Base-by-base conservation (phyloP, 192 early-diverging fungal genomes). In the Phlyctochytrium bullatum region DNA sequence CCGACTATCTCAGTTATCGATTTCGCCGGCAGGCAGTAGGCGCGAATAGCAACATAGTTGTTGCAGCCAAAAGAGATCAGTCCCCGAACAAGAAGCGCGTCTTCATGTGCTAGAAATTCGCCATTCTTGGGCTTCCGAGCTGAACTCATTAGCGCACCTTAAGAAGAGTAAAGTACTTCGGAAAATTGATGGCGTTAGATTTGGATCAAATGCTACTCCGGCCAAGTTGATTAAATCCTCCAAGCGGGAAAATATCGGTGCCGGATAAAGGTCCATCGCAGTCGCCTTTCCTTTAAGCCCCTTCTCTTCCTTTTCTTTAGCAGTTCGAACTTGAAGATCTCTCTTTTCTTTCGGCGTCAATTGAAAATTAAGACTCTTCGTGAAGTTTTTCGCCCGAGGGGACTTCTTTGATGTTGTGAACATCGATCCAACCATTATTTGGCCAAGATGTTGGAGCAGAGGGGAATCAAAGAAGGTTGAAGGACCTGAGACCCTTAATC, bases 51-150 rank as follows among this genome's bases (percentile, higher is more conserved):
- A 1, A 28, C 23, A 17, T 62, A 0, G 34, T 60, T 51, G 34
- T 51, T 62, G 47, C 27, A 34, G 2, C 67, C 67, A 52, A 69
- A 69, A 52, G 20, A 6, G 25, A 47, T 52, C 30, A 69, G 25
- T 29, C 67, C 67, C 6, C 67, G 67, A 14, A 54, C 24, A n/a
- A 69, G 50, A 10, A 69, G 61, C 1, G 60, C 60, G 20, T 69
- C 67, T 53, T 69, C 67, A 14, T 52, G 59, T 1, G 20, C 20
- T 31, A 62, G 14, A 33, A 69, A 69, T 10, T 69, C 67, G 2
- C 17, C 30, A 0, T 4, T 33, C 20, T 53, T 69, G 34, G 24
- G 53, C 24, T 52, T 36, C n/a, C 67, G 59, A 2, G 23, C 67
- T 69, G 40, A n/a, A n/a, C n/a, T n/a, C n/a, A n/a, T n/a, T n/a